Percentiles rank a stretch among this genome's conserved stretches.
phyloP scores from a whole-genome alignment of 2,329 filamentous ascomycete genomes.

The Furcasterigmium furcatum region DNA sequence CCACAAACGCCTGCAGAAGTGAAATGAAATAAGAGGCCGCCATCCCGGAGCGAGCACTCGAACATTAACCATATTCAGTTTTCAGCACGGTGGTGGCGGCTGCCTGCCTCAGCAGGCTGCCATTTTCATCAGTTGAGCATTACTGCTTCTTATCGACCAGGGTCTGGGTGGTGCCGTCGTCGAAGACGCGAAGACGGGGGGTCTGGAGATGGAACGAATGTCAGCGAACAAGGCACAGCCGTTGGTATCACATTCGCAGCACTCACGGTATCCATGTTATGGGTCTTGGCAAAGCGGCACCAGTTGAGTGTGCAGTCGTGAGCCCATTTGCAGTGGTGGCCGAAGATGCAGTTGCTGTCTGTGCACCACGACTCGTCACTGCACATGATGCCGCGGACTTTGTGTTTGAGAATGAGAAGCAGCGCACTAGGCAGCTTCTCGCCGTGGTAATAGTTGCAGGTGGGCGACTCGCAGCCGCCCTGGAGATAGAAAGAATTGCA shows the following conservation, averaged over 20 bases:
- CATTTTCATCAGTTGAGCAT: too few species aligned
- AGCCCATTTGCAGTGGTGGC: constrained; percentile 17
- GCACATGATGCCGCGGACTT: constrained; percentile 15
- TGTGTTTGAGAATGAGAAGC: constrained; percentile 13
- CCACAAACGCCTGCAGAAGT: too few species aligned
- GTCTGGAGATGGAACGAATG: not conserved
- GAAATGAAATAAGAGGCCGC: too few species aligned
- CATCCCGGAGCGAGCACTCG: too few species aligned
- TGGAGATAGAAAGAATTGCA: constrained; percentile 18
- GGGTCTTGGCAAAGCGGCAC: constrained; percentile 16
- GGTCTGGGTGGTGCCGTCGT: constrained; percentile 9
- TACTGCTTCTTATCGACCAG: too few species aligned
- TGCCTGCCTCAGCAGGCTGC: too few species aligned
- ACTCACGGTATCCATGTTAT: constrained; percentile 16
- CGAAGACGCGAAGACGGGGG: constrained; percentile 7
- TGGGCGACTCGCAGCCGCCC: constrained; percentile 12
- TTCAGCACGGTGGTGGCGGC: too few species aligned
- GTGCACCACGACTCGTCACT: constrained; percentile 10
- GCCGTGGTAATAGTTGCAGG: constrained; percentile 16
- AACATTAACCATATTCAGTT: too few species aligned
- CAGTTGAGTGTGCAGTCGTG: constrained; percentile 10
- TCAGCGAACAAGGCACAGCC: not conserved
- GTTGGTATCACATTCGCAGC: not conserved
- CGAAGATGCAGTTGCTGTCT: constrained; percentile 12
- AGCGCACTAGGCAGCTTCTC: constrained; percentile 11